Base-by-base conservation (phyloP, 1,139 yeast genomes). In the Candida buenavistaensis region DNA sequence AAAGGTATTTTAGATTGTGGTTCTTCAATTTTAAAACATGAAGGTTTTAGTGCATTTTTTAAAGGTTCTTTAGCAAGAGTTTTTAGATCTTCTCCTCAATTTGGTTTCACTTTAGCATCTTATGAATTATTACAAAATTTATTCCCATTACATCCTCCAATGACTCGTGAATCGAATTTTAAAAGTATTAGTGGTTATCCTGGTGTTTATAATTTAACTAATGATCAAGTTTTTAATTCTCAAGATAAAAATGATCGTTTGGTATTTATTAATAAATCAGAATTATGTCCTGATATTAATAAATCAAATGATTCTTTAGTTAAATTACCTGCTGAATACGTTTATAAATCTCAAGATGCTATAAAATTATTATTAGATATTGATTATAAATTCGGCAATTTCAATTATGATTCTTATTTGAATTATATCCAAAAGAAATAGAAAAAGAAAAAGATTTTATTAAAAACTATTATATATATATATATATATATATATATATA, bases 11-110 rank as follows among this genome's bases (percentile, higher is more conserved):
- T 69, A 24, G 90, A 89, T 59, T 94, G 96, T 19, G 85, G 84
- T 32, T 61, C 63, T 28, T 78, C 86, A 7, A 89, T 92, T 38
- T 59, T 81, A 49, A 76, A 65, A 50, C 96, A 88, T 57, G 98
- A 92, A 65, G 82, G 82, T 6, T 40, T 68, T 10, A 61, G 72
- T 42, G 96, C 97, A 10, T 86, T 92, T 59, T 92, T 90, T 72
- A 92, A 90, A 69, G 98, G 98, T 51, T 95, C 97, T 27, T 78
- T 92, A 44, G 97, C 98, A 5, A 79, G 98, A 62, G 90, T 92
- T 30, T 70, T 90, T 53, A 78, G 97, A 64, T 90, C 97, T 5
- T 89, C 97, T 3, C 98, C 98, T 13, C 98, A 92, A 63, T 92
- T 92, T 59, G 98, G 97, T 38, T 90, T 92, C 64, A 92, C 98